Conservation (phyloP, 2,329 filamentous ascomycete genomes). For the Trichoderma breve region DNA sequence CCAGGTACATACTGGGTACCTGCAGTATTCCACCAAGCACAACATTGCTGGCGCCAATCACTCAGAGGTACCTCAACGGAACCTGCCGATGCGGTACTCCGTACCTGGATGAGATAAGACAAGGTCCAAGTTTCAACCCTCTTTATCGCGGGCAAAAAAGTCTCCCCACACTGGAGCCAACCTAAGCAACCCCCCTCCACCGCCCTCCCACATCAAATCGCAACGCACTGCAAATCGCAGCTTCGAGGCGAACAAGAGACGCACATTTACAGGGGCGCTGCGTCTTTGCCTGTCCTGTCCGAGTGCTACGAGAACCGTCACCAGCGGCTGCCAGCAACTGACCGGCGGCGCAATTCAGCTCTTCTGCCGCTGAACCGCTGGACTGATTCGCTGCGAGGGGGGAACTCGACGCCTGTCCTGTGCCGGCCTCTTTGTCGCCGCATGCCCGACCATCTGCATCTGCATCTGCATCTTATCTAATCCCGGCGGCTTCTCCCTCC, state of each 20-base stretch:
- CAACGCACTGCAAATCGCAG: slow-evolving; percentile 16
- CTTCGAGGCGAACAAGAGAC: slow-evolving; percentile 8
- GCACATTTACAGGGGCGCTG: not conserved
- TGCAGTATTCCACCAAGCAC: not conserved
- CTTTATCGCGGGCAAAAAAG: slow-evolving; percentile 10
- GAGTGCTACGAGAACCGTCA: not conserved
- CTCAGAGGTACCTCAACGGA: not conserved
- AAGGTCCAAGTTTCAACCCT: slow-evolving; percentile 4
- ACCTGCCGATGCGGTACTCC: not conserved
- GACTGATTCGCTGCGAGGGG: slow-evolving; percentile 11
- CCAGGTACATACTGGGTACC: not conserved
- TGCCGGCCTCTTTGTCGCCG: slow-evolving; percentile 14
- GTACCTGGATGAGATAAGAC: slow-evolving; percentile 18
- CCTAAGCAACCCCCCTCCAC: slow-evolving; percentile 16
- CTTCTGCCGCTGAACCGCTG: not conserved
- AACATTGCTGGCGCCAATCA: not conserved
- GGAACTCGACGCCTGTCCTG: slow-evolving; percentile 8
- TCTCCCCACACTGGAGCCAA: slow-evolving; percentile 8
- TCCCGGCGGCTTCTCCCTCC: not conserved
- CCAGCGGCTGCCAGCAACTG: not conserved
- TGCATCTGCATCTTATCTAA: not conserved
- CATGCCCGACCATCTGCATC: slow-evolving; percentile 17
- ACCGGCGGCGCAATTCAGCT: not conserved
- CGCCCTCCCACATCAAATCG: slow-evolving; percentile 15
- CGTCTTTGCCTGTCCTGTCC: not conserved